A percentile compares a stretch with the other conserved stretches of the same genome.
Conservation (phyloP, 2,329 filamentous ascomycete species). For the Alternaria sp. region DNA sequence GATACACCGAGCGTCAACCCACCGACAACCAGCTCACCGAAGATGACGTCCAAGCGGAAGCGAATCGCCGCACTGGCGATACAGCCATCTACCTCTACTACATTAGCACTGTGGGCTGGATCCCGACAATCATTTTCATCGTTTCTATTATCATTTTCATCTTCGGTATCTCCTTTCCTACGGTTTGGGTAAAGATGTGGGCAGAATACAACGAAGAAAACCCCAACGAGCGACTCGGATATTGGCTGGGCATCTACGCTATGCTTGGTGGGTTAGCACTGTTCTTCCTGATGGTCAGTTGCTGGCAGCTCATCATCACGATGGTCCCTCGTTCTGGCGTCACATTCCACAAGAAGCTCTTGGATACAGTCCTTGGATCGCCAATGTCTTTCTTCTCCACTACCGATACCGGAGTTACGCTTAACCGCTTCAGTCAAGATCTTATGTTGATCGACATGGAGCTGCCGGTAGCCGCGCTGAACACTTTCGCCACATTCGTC, state of each 20-base stretch:
- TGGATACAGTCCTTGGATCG: conserved; percentile 59
- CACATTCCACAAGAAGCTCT: conserved; percentile 58
- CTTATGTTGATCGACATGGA: conserved; percentile 58
- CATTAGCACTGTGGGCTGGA: conserved; percentile 43
- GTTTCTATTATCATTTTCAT: conserved; percentile 47
- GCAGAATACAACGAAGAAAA: conserved; percentile 53
- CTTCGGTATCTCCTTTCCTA: conserved; percentile 47
- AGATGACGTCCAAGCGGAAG: conserved; percentile 43
- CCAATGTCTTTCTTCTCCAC: conserved; percentile 56
- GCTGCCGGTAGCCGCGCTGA: conserved; percentile 49
- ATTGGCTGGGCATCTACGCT: conserved; percentile 47
- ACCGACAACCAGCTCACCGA: conserved; percentile 35
- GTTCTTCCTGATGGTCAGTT: conserved; percentile 42
- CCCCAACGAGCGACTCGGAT: conserved; percentile 50
- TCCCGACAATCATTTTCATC: conserved; percentile 42
- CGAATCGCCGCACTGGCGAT: conserved; percentile 46
- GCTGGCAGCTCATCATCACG: conserved; percentile 60
- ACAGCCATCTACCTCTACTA: conserved; percentile 48
- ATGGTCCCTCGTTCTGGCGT: conserved; percentile 64
- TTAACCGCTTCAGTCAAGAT: conserved; percentile 61
- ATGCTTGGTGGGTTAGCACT: conserved; percentile 41
- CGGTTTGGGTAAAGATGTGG: conserved; percentile 61
- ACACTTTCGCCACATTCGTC: conserved; percentile 48
- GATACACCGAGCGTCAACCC: conserved; percentile 37
- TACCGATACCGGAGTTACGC: conserved; percentile 56